A percentile compares a stretch with the other conserved stretches of the same genome.
These are phyloP conservation scores for Colletotrichum tofieldiae DNA, from an alignment of 2,329 filamentous ascomycete genomes.

Conservation along the genomic window DNA sequence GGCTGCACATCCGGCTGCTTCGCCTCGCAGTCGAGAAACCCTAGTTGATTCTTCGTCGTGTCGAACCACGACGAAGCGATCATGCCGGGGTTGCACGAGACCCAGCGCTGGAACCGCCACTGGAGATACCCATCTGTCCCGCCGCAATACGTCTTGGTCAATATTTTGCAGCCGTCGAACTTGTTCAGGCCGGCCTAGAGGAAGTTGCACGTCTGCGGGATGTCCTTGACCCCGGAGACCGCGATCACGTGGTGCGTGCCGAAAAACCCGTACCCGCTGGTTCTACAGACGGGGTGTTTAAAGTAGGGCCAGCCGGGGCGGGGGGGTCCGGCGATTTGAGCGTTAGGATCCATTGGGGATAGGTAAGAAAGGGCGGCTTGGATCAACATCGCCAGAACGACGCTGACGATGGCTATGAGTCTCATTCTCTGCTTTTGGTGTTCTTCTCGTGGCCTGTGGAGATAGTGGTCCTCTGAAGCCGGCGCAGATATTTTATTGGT, in stretches of 20 bases:
- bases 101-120: neutral
- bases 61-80: neutral
- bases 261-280: neutral
- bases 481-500: neutral
- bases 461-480: neutral
- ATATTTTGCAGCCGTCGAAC: neutral
- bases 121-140: neutral
- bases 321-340: neutral
- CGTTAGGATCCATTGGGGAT: neutral
- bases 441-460: neutral
- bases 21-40: neutral
- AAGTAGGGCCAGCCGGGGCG: neutral
- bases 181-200: neutral
- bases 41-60: neutral
- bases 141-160: neutral
- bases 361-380: neutral
- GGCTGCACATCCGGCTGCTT: neutral
- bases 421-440: neutral
- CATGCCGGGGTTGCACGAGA: neutral
- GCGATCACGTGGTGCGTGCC: neutral
- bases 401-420: neutral
- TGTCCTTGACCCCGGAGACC: neutral
- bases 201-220: neutral
- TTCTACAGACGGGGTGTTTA: neutral
- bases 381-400: neutral